Conservation (phyloP, 345 rosid species). For the Euphorbia lathyris region DNA sequence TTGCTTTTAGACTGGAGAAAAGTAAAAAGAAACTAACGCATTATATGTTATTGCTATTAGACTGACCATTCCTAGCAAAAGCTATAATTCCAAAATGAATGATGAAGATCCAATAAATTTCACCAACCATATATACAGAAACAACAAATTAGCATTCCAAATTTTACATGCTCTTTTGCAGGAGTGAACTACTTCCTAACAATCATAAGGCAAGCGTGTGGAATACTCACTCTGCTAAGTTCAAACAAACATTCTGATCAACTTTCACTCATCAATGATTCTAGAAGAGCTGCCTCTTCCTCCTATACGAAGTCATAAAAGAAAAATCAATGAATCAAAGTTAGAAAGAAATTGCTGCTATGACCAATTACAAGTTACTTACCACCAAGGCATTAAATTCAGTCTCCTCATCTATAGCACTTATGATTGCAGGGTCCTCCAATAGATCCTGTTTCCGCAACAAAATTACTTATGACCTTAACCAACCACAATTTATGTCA, state of each 20-base stretch:
- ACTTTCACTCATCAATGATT: constrained; percentile 68
- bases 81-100: neutral
- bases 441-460: constrained; percentile 59
- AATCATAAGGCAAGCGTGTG: neutral
- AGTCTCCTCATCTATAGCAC: constrained; percentile 86
- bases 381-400: constrained; percentile 96
- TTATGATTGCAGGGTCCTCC: constrained; percentile 70
- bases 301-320: constrained; percentile 42
- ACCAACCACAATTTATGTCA: no score
- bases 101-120: neutral
- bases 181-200: neutral
- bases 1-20: neutral
- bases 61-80: neutral
- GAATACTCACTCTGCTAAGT: neutral
- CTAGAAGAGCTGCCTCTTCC: constrained; percentile 88
- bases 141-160: neutral
- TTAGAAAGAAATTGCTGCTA: constrained; percentile 14
- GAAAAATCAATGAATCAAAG: neutral
- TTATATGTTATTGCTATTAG: neutral
- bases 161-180: neutral
- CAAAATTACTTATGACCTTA: neutral
- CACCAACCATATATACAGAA: neutral
- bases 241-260: constrained; percentile 12
- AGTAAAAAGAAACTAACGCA: neutral
- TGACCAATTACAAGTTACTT: constrained; percentile 17